Evolutionary conservation across 2,329 filamentous ascomycete species (phyloP), one percentile per base, ranked within the genome.

Genomic region (Pseudonectria foliicola): DNA sequence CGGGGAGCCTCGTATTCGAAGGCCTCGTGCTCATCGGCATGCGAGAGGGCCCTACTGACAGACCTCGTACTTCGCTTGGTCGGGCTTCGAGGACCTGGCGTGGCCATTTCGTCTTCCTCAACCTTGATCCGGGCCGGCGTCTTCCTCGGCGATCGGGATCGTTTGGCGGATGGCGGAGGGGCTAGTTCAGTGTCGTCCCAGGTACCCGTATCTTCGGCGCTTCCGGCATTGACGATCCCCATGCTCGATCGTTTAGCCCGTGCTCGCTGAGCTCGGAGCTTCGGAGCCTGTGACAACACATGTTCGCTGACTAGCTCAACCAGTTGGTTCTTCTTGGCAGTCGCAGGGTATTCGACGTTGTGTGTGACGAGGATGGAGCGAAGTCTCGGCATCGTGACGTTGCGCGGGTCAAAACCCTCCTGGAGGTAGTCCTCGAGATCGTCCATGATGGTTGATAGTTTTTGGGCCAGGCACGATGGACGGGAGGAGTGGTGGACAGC

Each of bases 341-440:
- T 89, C 0, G 86, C 81, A 5, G 89, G 82, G 57, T 95, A 96
- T 25, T 78, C 66, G 53, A 96, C 70, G 56, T 88, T 84, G 65
- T 98, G 86, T 46, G 80, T 83, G 53, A 96, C 85, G 38, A 98
- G 77, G 46, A 96, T 93, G 31, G 85, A 90, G 52, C 92, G 85
- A 50, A 98, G 70, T 29, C 84, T 83, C 18, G 92, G 88, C 32
- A 96, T 80, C 2, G 88, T 96, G 44, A 96, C 75, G 45, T 75
- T 77, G 55, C 74, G 73, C 13, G 92, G 80, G 58, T 98, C 87
- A 59, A 95, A 96, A 51, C 77, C 85, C 35, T 85, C 75, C 55
- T 89, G 79, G 23, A 96, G 80, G 59, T 96, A 98, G 48, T 87
- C 84, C 48, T 89, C 85, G 45, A 77, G 67, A 52, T 82, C 77